Conservation (phyloP, 768 basidiomycete species). For the Boletus huronensis region DNA sequence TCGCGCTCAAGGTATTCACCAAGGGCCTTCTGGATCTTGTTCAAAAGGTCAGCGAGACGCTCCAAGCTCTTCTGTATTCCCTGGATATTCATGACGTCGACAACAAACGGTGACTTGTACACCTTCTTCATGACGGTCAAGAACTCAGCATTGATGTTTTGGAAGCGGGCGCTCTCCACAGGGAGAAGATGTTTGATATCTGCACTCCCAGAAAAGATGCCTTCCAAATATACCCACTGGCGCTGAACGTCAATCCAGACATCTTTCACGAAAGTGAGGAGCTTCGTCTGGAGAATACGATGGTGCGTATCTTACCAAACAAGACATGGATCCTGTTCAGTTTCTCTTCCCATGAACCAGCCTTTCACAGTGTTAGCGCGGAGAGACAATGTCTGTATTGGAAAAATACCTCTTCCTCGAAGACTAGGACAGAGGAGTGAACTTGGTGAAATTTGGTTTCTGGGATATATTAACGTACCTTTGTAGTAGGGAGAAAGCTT, state of each 20-base stretch:
- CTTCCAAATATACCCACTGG: conserved; percentile 99
- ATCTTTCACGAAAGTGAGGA: conserved; percentile 44
- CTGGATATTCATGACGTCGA: conserved; percentile 95
- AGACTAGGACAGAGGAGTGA: conserved; percentile 47
- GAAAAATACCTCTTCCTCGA: conserved; percentile 73
- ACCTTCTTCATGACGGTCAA: conserved; percentile 99
- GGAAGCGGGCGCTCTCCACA: conserved; percentile 95
- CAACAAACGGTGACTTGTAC: conserved; percentile 96
- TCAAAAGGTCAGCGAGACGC: conserved; percentile 90
- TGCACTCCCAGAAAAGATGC: conserved; percentile 98
- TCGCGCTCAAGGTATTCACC: conserved; percentile 99
- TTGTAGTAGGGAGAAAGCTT: conserved; percentile 98
- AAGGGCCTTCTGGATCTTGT: conserved; percentile 98
- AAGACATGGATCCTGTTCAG: conserved; percentile 94
- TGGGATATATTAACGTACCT: conserved; percentile 43
- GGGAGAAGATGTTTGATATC: conserved; percentile 99
- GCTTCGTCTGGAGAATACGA: background rate
- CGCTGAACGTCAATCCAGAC: conserved; percentile 99
- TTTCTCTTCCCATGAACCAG: conserved; percentile 94
- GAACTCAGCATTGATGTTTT: conserved; percentile 98
- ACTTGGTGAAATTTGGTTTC: background rate
- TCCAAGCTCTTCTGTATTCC: conserved; percentile 97
- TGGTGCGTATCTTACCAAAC: conserved; percentile 59
- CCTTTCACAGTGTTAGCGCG: conserved; percentile 37
- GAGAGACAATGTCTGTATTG: background rate